phyloP scores from a whole-genome alignment of 140 eudicot species.

The Flaveria floridana region DNA sequence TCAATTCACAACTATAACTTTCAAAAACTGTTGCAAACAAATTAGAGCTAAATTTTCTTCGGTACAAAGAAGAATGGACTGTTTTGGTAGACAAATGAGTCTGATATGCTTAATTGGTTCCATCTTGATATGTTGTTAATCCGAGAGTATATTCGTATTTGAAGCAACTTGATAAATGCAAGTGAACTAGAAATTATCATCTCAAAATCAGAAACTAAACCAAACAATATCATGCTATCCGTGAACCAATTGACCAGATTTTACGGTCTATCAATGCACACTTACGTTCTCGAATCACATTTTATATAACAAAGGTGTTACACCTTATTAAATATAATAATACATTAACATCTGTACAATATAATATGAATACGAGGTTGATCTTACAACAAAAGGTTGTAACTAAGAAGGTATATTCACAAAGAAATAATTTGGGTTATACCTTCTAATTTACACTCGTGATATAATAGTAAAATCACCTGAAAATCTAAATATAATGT shows the following conservation, averaged over 20 bases:
- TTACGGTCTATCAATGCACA: too few relatives aligned
- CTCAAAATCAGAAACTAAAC: not conserved
- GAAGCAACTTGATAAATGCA: not conserved
- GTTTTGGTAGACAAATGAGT: not conserved
- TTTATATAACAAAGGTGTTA: constrained; percentile 16
- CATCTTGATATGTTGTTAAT: not conserved
- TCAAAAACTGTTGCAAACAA: not conserved
- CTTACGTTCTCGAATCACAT: not conserved
- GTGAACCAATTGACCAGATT: not conserved
- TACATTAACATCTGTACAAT: constrained; percentile 32
- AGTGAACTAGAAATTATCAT: not conserved
- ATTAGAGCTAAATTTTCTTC: too few relatives aligned
- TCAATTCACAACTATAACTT: not conserved
- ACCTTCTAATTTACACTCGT: constrained; percentile 24
- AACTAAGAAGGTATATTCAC: constrained; percentile 12
- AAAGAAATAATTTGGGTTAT: not conserved
- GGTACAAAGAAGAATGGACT: not conserved
- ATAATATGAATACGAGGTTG: constrained; percentile 20
- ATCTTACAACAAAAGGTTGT: constrained; percentile 14
- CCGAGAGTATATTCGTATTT: not conserved
- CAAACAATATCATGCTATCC: not conserved
- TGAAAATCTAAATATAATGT: constrained; percentile 1
- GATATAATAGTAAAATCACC: constrained; percentile 25
- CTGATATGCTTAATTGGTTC: not conserved
- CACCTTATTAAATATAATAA: constrained; percentile 20